These are phyloP conservation scores for Pouteria glomerata DNA, from an alignment of 148 eudicot species.

Conservation along the genomic window DNA sequence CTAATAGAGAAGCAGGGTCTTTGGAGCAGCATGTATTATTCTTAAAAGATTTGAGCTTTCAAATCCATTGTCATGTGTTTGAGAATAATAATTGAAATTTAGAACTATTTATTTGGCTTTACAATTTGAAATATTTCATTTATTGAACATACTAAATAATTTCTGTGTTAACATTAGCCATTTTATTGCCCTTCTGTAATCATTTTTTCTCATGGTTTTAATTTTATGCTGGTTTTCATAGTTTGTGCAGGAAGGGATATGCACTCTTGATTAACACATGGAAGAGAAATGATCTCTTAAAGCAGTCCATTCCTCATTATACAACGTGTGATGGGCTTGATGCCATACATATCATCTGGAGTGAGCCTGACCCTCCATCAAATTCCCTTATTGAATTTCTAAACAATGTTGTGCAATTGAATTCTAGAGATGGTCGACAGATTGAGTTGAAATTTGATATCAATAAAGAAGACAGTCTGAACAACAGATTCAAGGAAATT, in stretches of 20 bases:
- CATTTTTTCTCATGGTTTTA: not conserved
- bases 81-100: no score
- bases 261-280: conserved; percentile 79
- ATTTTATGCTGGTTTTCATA: not conserved
- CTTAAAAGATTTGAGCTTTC: no score
- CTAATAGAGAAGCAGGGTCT: no score
- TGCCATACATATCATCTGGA: conserved; percentile 81
- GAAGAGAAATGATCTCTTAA: conserved; percentile 87
- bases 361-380: conserved; percentile 84
- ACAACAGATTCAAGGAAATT: conserved; percentile 83
- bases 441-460: conserved; percentile 77
- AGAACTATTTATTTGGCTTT: not conserved
- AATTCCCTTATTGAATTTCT: conserved; percentile 47
- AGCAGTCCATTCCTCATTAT: conserved; percentile 80
- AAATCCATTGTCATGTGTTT: no score
- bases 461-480: conserved; percentile 78
- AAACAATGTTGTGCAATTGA: conserved; percentile 31
- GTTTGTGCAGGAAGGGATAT: conserved; percentile 58
- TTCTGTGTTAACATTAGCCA: not conserved
- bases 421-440: conserved; percentile 37
- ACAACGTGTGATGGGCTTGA: conserved; percentile 59
- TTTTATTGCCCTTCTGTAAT: not conserved
- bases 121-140: not conserved
- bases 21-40: no score
- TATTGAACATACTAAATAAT: not conserved